A percentile compares a stretch with the other conserved stretches of the same genome.
Conservation (phyloP, 176 grass and related monocot species). For the Aechmea fasciata region DNA sequence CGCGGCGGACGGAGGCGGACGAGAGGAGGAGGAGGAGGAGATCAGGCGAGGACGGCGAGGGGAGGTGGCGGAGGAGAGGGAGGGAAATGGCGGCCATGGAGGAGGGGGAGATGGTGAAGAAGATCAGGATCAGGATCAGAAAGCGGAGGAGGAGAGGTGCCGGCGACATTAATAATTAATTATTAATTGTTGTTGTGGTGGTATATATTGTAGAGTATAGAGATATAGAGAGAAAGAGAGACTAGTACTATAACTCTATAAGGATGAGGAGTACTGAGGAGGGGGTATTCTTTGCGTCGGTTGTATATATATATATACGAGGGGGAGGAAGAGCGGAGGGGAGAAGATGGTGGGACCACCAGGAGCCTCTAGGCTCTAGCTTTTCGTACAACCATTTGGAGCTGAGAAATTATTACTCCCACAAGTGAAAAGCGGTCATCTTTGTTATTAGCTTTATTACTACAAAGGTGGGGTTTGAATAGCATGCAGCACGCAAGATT, state of each 20-base stretch:
- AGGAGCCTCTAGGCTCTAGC: no score
- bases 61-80: not conserved
- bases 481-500: no score
- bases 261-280: not conserved
- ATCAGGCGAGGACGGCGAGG: slow-evolving; percentile 15
- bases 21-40: slow-evolving; percentile 27
- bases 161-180: not conserved
- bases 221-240: not conserved
- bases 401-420: no score
- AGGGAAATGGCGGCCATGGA: slow-evolving; percentile 10
- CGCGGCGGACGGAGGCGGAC: slow-evolving; percentile 41
- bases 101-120: slow-evolving; percentile 3
- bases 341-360: no score
- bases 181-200: not conserved
- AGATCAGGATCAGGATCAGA: not conserved
- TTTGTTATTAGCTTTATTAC: no score
- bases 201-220: not conserved
- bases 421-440: no score
- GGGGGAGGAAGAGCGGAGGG: no score
- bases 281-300: slow-evolving; percentile 13
- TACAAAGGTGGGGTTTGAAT: no score
- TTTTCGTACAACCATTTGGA: no score
- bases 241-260: no score
- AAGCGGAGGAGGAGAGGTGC: not conserved
- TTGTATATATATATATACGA: no score